Percentiles rank a stretch among this genome's conserved stretches.
These are phyloP conservation scores for Leersia perrieri DNA, from an alignment of 176 grass and related monocot genomes.

Conservation along the genomic window DNA sequence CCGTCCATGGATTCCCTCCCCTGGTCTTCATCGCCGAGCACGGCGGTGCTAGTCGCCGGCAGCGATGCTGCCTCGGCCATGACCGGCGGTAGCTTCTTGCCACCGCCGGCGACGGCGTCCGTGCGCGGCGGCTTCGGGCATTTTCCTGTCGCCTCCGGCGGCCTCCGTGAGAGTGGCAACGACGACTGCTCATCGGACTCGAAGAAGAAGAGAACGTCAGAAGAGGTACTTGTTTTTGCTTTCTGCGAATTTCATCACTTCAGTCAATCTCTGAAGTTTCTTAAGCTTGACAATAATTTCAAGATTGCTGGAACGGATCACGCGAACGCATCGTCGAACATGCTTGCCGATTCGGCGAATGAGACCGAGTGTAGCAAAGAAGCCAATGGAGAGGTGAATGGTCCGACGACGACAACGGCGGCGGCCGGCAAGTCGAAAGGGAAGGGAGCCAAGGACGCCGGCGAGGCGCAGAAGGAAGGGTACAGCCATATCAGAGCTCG, in stretches of 20 bases:
- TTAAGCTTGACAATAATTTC: background rate
- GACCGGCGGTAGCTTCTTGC: slow-evolving; percentile 14
- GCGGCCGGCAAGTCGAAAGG: slow-evolving; percentile 26
- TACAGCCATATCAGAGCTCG: slow-evolving; percentile 64
- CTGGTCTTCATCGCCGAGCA: slow-evolving; percentile 8
- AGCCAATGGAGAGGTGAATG: slow-evolving; percentile 13
- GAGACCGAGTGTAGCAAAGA: slow-evolving; percentile 31
- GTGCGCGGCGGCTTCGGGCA: slow-evolving; percentile 6
- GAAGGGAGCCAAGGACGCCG: slow-evolving; percentile 35
- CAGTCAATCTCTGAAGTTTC: background rate
- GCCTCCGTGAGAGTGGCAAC: slow-evolving; percentile 25
- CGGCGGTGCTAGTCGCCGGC: slow-evolving; percentile 1
- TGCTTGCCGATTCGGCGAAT: background rate
- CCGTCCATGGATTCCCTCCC: slow-evolving; percentile 37
- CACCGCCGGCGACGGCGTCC: background rate
- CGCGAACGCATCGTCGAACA: slow-evolving; percentile 26
- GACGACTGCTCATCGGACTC: slow-evolving; percentile 38
- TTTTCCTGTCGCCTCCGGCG: slow-evolving; percentile 39
- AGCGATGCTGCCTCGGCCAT: background rate
- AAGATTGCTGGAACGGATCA: slow-evolving; percentile 31
- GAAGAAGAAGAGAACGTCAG: slow-evolving; percentile 40
- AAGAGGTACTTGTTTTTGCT: slow-evolving; percentile 4
- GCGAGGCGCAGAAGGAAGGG: slow-evolving; percentile 9
- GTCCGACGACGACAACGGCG: background rate
- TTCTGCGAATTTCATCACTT: background rate